Base-by-base conservation (phyloP, 2,329 filamentous ascomycete genomes). In the Penicillium sp. region DNA sequence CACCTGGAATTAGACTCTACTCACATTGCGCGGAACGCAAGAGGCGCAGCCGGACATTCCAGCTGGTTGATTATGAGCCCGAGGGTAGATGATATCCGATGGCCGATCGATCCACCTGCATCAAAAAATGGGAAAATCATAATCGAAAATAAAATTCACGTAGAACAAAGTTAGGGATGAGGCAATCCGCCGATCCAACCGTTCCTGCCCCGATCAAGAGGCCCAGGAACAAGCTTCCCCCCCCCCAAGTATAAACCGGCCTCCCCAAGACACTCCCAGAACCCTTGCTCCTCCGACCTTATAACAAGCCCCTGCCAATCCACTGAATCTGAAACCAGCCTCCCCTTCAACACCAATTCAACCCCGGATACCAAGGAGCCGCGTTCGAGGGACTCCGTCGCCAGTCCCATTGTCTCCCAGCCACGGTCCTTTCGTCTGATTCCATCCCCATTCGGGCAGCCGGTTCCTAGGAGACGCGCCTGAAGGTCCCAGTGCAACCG, bases 1-100 rank as follows among this genome's bases (percentile, higher is more conserved):
- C 48, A 58, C 25, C 31, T 22, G 20, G 35, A 47, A 53, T 59
- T 62, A 59, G 56, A 60, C 59, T 63, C 57, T 58, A 56, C 52
- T 63, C 60, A 63, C 60, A 63, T 63, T 62, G 48, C 50, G 35
- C 60, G 60, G 60, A 56, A 60, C 24, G 41, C 46, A 53, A 48
- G 46, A 62, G 57, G 49, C 50, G 56, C 58, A 61, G 60, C 57
- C 57, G 57, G 38, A 44, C 60, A 63, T 63, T 62, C 60, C 58
- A 60, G 49, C 28, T 18, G 18, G 24, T 5, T 3, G 13, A 24
- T 16, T 13, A 9, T 24, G 28, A n/a, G 25, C 27, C n/a, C 20
- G 25, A 9, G 16, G 13, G 10, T 22, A 20, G 25, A 28, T 42
- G 45, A 33, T 42, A 54, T 49, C 25, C 45, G 51, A 48, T 53